phyloP scores from a whole-genome alignment of 768 basidiomycete genomes.

The Suillus clintonianus region DNA sequence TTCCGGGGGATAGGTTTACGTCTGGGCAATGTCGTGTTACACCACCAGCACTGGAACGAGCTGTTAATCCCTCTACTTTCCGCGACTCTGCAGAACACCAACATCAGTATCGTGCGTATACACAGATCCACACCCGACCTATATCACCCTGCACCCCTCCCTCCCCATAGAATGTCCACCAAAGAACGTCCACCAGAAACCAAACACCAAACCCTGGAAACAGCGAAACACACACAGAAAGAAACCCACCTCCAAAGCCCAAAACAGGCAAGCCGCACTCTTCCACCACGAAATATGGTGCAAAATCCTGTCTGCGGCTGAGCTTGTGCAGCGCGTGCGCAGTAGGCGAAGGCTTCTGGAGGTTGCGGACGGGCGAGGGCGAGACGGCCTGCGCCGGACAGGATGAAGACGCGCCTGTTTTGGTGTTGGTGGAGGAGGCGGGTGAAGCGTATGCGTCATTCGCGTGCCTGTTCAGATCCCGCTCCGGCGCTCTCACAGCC shows the following conservation, averaged over 20 bases:
- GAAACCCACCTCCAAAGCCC: conserved; percentile 52
- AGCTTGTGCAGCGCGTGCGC: conserved; percentile 62
- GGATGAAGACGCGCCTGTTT: conserved; percentile 85
- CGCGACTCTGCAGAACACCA: background rate
- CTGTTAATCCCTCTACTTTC: background rate
- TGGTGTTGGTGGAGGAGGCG: background rate
- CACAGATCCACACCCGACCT: too few relatives aligned
- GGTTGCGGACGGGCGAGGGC: conserved; percentile 76
- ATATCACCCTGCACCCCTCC: too few relatives aligned
- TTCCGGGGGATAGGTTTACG: too few relatives aligned
- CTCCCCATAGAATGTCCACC: too few relatives aligned
- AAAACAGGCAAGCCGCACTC: conserved; percentile 73
- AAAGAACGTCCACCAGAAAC: too few relatives aligned
- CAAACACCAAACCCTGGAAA: background rate
- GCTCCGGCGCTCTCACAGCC: conserved; percentile 73
- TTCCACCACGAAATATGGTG: conserved; percentile 87
- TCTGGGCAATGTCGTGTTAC: too few relatives aligned
- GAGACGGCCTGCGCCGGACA: conserved; percentile 89
- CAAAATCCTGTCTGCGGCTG: conserved; percentile 68
- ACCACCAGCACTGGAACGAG: too few relatives aligned
- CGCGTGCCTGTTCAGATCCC: conserved; percentile 82
- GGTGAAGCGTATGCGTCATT: conserved; percentile 55
- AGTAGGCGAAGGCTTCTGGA: conserved; percentile 68
- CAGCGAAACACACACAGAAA: background rate
- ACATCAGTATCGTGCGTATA: background rate